Evolutionary conservation across 164 flowering plant genomes (phyloP), one percentile per base, ranked within the genome.

Genomic region (Vitis amurensis): DNA sequence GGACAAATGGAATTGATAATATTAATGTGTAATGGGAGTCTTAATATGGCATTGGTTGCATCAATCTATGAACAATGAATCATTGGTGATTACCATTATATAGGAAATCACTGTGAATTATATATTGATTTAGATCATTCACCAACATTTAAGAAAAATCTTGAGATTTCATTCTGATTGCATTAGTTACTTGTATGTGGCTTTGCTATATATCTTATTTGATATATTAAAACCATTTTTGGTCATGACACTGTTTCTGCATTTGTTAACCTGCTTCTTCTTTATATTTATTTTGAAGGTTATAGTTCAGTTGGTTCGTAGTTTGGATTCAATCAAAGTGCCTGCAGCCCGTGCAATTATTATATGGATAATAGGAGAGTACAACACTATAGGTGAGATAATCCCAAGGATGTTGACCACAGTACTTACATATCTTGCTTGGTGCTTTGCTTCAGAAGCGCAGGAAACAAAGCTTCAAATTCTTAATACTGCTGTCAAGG

Each of bases 301-400:
- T 60, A 86, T 93, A 66, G 78, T 89, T 75, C 87, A 89, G 72
- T 71, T 96, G 83, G 77, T 82, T 60, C 91, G 93, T 70, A 82
- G 84, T 75, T 85, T 96, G 88, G 98, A 93, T 79, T 79, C 87
- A 19, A 87, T 92, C 73, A 87, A 79, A 75, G 91, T 90, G 17
- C 85, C 99, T 67, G 87, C 89, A 60, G 98, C 95, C 30, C 97
- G 99, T 62, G 94, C 97, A 68, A 79, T 86, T 76, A 82, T 96
- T 75, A 78, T 93, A 66, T 93, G 98, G 97, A 87, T 96, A 80
- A 72, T 91, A 71, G 98, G 99, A 59, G 97, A 93, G 78, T 96
- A 93, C 67, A 76, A 83, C 69, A 78, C 84, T 62, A 64, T 87
- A 50, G 98, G 99, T 29, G 73, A 73, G 48, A 82, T 80, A 55